Conservation (phyloP, 1,284 basidiomycete genomes). For the Melampsora larici-populina region DNA sequence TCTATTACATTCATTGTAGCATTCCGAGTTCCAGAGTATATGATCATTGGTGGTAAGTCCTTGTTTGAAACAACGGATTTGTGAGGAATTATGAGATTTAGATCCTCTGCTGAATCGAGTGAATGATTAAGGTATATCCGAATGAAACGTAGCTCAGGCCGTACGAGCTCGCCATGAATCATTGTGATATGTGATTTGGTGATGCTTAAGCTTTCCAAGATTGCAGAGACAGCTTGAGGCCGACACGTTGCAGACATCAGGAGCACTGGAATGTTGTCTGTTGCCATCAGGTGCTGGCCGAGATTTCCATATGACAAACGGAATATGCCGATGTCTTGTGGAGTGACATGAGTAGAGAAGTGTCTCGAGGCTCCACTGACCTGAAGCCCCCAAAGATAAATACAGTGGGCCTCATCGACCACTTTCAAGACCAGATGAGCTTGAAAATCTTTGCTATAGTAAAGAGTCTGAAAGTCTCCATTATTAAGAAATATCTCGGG, state of each 20-base stretch:
- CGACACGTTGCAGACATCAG: slow-evolving; percentile 11
- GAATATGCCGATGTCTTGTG: neutral
- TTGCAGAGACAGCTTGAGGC: neutral
- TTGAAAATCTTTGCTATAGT: neutral
- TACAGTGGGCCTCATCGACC: neutral
- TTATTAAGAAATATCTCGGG: neutral
- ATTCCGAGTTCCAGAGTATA: slow-evolving; percentile 3
- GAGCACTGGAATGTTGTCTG: neutral
- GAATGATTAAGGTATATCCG: neutral
- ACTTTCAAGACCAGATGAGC: neutral
- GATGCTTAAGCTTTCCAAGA: neutral
- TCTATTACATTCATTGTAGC: neutral
- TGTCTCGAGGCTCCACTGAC: neutral
- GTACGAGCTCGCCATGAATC: neutral
- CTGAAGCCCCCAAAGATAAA: slow-evolving; percentile 9
- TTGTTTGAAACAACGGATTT: too few relatives aligned
- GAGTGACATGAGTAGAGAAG: too few relatives aligned
- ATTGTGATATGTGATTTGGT: neutral
- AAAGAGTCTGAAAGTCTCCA: too few relatives aligned
- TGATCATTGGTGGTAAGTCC: neutral
- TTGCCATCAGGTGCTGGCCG: too few relatives aligned
- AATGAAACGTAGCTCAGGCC: neutral
- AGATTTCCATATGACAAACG: neutral
- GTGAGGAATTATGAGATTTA: neutral
- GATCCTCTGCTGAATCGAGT: neutral